These are phyloP conservation scores for Arthrobotrys entomopaga DNA, from an alignment of 2,329 filamentous ascomycete genomes.

Conservation along the genomic window DNA sequence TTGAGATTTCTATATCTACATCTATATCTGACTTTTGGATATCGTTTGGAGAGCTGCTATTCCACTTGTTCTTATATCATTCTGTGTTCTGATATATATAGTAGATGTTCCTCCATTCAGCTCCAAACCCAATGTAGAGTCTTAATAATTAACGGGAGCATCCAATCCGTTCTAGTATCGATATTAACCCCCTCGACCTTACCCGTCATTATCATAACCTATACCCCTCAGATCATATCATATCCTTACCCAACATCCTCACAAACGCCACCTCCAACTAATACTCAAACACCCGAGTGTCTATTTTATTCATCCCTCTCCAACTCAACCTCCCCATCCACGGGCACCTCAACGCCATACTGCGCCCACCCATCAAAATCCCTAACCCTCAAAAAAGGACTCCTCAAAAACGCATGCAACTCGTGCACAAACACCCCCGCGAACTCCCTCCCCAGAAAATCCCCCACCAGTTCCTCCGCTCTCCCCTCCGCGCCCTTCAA, in stretches of 20 bases:
- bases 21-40: not conserved
- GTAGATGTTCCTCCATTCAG: not conserved
- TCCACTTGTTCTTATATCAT: no score
- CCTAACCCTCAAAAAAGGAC: slow-evolving; percentile 75
- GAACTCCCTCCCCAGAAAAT: slow-evolving; percentile 80
- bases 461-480: slow-evolving; percentile 80
- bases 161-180: not conserved
- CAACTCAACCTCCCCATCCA: slow-evolving; percentile 23
- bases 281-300: no score
- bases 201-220: not conserved
- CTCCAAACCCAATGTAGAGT: not conserved
- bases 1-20: no score
- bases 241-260: not conserved
- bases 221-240: no score
- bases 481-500: slow-evolving; percentile 76
- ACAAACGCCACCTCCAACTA: no score
- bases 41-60: not conserved
- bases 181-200: not conserved
- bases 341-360: slow-evolving; percentile 65
- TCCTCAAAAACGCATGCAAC: slow-evolving; percentile 81
- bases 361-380: slow-evolving; percentile 85
- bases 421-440: slow-evolving; percentile 85
- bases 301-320: slow-evolving; percentile 11
- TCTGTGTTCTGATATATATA: not conserved
- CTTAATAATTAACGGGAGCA: not conserved